Base-by-base conservation (phyloP, 2,329 filamentous ascomycete genomes). In the Sporothrix pallida region DNA sequence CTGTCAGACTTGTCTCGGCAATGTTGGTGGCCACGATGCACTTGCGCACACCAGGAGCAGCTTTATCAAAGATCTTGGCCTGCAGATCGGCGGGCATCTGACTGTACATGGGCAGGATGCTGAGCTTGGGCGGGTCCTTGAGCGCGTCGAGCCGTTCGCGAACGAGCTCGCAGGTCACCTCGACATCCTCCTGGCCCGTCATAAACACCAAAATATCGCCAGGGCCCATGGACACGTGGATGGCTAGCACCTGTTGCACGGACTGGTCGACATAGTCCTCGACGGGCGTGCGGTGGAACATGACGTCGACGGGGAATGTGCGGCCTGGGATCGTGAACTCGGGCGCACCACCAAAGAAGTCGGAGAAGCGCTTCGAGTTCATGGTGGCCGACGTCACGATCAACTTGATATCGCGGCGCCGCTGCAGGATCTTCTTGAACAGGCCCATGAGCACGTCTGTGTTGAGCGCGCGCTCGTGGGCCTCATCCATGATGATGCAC, bases 401-500 rank as follows among this genome's bases (percentile, higher is more conserved):
- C 67, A 99, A 86, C 82, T 98, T 99, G 67, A 99, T 85, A 79
- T 99, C 96, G 78, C 94, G 89, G 75, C 97, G 89, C 71, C 95
- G 88, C 76, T 95, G 92, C 65, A 99, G 84, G 3, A 99, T 95
- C 83, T 99, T 99, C 82, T 98, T 99, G 84, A 99, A 95, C 42
- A 99, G 84, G 0, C 96, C 96, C 93, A 99, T 97, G 15, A 99
- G 84, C 20, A 99, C 95, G 81, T 99, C 96, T 0, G 96, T 99
- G 80, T 99, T 98, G 69, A 99, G 84, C 0, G 96, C 95, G 81
- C 96, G 89, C 82, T 99, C 96, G 87, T 99, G 96, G 4, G 96
- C 97, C 84, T 99, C 96, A 80, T 99, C 96, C 96, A 99, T 99
- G 82, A 99, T 99, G 78, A 99, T 94, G 81, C 95, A 98, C 15